These are phyloP conservation scores for Decorospora gaudefroyi DNA, from an alignment of 2,329 filamentous ascomycete species.

Conservation along the genomic window DNA sequence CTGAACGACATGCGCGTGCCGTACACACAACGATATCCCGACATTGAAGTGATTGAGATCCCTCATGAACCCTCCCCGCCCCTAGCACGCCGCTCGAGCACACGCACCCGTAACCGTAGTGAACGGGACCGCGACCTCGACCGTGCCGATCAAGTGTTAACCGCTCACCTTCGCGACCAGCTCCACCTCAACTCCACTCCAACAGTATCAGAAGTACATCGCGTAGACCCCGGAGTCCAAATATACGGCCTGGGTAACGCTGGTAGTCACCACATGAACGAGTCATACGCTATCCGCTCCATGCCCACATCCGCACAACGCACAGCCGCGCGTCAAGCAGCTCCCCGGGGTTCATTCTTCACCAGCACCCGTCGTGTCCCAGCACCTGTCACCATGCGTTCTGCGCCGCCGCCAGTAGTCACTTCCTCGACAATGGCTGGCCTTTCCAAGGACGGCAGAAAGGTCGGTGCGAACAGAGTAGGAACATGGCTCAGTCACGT, in stretches of 20 bases:
- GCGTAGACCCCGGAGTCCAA: conserved; percentile 51
- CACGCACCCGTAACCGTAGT: conserved; percentile 31
- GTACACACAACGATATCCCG: conserved; percentile 31
- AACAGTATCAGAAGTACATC: conserved; percentile 28
- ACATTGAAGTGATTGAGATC: conserved; percentile 42
- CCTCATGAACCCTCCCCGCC: conserved; percentile 31
- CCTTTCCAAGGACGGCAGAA: conserved; percentile 42
- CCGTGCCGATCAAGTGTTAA: conserved; percentile 55
- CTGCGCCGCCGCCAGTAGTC: conserved; percentile 15
- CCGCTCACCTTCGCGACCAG: conserved; percentile 57
- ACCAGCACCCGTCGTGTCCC: conserved; percentile 33
- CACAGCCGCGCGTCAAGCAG: conserved; percentile 30
- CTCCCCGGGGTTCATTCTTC: conserved; percentile 31
- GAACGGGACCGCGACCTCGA: conserved; percentile 51
- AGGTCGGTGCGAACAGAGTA: conserved; percentile 44
- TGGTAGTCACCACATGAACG: conserved; percentile 64
- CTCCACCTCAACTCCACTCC: conserved; percentile 37
- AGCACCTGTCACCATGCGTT: conserved; percentile 8
- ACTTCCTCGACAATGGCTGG: conserved; percentile 46
- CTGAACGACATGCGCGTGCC: conserved; percentile 48
- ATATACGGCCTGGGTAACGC: conserved; percentile 59
- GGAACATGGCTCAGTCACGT: conserved; percentile 49
- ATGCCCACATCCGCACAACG: conserved; percentile 36
- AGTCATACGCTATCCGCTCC: conserved; percentile 49
- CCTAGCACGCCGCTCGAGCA: conserved; percentile 34